Evolutionary conservation across 2,329 filamentous ascomycete species (phyloP).

Genomic region (Lachnellula cervina): DNA sequence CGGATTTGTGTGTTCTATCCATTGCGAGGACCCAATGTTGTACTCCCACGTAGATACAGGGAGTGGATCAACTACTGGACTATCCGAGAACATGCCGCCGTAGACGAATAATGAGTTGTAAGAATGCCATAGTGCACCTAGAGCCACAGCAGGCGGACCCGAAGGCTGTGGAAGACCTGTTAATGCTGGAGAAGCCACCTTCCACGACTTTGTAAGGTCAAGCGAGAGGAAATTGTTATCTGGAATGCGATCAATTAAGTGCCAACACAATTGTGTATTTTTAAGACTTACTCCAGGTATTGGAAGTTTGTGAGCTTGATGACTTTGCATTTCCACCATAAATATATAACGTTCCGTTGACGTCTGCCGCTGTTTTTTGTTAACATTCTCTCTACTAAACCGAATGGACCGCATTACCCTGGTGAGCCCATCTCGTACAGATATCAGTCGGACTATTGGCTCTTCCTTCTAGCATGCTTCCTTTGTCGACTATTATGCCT

Average conservation of each 20-base stretch:
- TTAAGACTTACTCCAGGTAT: constrained; percentile 63
- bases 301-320: constrained; percentile 48
- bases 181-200: constrained; percentile 57
- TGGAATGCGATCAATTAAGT: constrained; percentile 25
- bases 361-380: constrained; percentile 45
- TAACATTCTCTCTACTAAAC: not conserved
- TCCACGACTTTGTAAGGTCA: constrained; percentile 71
- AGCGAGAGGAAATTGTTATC: constrained; percentile 68
- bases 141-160: constrained; percentile 65
- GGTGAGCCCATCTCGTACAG: constrained; percentile 62
- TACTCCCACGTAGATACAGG: constrained; percentile 67
- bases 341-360: constrained; percentile 72
- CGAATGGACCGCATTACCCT: constrained; percentile 40
- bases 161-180: constrained; percentile 58
- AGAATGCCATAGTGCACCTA: constrained; percentile 74
- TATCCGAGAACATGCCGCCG: constrained; percentile 68
- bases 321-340: constrained; percentile 67
- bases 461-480: constrained; percentile 34
- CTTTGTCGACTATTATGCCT: constrained; percentile 30
- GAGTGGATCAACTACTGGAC: constrained; percentile 50
- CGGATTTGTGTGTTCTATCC: constrained; percentile 59
- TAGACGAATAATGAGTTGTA: constrained; percentile 67
- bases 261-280: not conserved
- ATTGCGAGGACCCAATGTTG: constrained; percentile 51
- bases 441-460: constrained; percentile 48